A percentile compares a stretch with the other conserved stretches of the same genome.
phyloP scores from a whole-genome alignment of 2,329 filamentous ascomycete species.

The Trichoderma breve region DNA sequence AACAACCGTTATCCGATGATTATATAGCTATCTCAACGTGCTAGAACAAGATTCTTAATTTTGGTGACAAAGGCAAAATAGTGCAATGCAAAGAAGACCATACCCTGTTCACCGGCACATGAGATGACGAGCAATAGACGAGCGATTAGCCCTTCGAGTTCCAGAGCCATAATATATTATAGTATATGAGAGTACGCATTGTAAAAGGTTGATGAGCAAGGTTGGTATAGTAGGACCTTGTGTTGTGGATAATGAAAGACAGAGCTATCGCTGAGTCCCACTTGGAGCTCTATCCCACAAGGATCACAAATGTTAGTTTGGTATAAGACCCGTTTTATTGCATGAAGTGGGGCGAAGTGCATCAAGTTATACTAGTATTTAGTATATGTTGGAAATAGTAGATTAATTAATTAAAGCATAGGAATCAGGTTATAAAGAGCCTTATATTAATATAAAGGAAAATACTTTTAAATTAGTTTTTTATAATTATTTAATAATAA shows the following conservation, averaged over 20 bases:
- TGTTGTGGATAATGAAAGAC: neutral
- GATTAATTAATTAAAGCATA: no score
- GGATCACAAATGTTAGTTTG: no score
- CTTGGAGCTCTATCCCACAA: no score
- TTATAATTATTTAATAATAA: no score
- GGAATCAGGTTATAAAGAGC: no score
- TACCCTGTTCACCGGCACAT: conserved; percentile 40
- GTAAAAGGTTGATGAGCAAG: conserved; percentile 13
- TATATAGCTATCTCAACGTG: neutral
- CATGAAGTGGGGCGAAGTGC: no score
- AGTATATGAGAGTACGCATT: conserved; percentile 28
- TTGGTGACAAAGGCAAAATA: neutral
- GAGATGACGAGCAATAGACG: conserved; percentile 38
- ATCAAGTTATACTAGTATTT: no score
- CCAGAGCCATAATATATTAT: conserved; percentile 34
- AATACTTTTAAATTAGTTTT: no score
- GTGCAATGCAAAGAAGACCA: conserved; percentile 1
- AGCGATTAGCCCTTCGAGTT: conserved; percentile 40
- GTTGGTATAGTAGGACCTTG: neutral
- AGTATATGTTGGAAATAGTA: no score
- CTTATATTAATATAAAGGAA: no score
- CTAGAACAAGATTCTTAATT: neutral
- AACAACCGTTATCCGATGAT: neutral
- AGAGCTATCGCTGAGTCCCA: neutral
- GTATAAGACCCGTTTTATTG: no score